Evolutionary conservation across 306 rosid species (phyloP).

Genomic region (Bauhinia variegata): DNA sequence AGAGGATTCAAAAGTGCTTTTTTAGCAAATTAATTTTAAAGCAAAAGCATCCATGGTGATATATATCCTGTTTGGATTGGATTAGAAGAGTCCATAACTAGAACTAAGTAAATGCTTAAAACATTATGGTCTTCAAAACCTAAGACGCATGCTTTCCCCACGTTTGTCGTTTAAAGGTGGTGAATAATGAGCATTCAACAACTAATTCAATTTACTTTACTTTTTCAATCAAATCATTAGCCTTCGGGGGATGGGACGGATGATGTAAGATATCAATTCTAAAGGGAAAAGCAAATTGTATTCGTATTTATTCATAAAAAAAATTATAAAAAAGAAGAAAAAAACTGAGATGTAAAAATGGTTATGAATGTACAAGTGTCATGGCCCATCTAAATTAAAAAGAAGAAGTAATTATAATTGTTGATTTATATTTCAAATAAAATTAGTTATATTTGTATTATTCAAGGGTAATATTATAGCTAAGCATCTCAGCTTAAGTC

Average conservation of each 20-base stretch:
- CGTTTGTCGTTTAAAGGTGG: constrained; percentile 61
- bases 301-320: too few relatives aligned
- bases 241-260: constrained; percentile 29
- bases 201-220: constrained; percentile 24
- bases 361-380: too few relatives aligned
- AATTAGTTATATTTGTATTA: too few relatives aligned
- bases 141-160: constrained; percentile 57
- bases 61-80: constrained; percentile 29
- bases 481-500: too few relatives aligned
- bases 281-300: too few relatives aligned
- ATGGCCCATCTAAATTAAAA: too few relatives aligned
- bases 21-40: constrained; percentile 32
- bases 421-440: too few relatives aligned
- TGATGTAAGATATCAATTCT: not conserved
- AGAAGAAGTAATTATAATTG: too few relatives aligned
- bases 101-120: constrained; percentile 15
- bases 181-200: too few relatives aligned
- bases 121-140: constrained; percentile 46
- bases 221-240: constrained; percentile 38
- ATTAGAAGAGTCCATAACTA: constrained; percentile 22
- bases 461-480: too few relatives aligned
- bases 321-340: too few relatives aligned
- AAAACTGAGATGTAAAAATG: too few relatives aligned
- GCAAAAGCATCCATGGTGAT: constrained; percentile 24
- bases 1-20: constrained; percentile 29